Percentiles rank a stretch among this genome's conserved stretches.
Evolutionary conservation across 2,329 filamentous ascomycete species (phyloP).

Genomic region (Pseudogymnoascus sp.): DNA sequence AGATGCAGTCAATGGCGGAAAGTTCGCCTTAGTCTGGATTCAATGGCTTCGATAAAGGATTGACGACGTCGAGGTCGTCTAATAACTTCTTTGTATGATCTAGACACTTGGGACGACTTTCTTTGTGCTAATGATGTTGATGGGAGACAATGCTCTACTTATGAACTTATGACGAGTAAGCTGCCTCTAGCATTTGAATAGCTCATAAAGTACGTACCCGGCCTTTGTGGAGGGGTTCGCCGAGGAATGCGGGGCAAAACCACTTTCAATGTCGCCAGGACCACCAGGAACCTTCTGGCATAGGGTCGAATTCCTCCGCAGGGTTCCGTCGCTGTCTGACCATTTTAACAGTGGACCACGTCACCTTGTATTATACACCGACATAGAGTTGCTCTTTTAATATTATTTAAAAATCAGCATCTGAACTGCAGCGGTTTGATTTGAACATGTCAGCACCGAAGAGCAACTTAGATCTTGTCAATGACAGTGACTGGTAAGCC

Average conservation of each 20-base stretch:
- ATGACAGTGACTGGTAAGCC: constrained; percentile 48
- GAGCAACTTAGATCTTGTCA: constrained; percentile 44
- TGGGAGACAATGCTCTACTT: neutral
- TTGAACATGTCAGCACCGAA: neutral
- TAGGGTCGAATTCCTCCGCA: neutral
- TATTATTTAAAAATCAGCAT: neutral
- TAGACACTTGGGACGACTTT: neutral
- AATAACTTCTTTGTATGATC: neutral
- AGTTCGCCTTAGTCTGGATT: neutral
- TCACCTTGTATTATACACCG: neutral
- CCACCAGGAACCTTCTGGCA: constrained; percentile 6
- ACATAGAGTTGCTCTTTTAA: neutral
- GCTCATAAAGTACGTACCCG: neutral
- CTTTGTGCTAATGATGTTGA: neutral
- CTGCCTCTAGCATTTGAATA: neutral
- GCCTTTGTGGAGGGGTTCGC: neutral
- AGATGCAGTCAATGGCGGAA: neutral
- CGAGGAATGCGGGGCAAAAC: neutral
- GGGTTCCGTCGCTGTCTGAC: neutral
- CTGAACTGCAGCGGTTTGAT: neutral
- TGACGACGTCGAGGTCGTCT: neutral
- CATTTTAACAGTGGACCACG: neutral
- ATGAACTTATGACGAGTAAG: neutral
- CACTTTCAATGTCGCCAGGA: neutral
- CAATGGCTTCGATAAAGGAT: neutral